A percentile compares a stretch with the other conserved stretches of the same genome.
Conservation (phyloP, 306 rosid genomes). For the Quercus wislizeni region DNA sequence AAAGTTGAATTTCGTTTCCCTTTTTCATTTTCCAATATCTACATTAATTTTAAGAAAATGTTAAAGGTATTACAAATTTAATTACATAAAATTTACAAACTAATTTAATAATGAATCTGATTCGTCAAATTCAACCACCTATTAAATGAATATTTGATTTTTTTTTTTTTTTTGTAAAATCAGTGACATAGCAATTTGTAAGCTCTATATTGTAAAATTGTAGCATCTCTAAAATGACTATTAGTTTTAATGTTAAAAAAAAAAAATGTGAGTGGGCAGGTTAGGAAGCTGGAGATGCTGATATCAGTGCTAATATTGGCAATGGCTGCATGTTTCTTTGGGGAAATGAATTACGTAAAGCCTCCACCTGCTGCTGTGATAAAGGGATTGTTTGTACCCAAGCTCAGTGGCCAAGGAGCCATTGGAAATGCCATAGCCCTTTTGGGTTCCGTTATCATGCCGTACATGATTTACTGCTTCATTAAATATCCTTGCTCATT, state of each 20-base stretch:
- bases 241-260: background rate
- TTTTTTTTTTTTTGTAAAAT: too few species aligned
- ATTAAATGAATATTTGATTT: too few species aligned
- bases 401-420: slow-evolving; percentile 61
- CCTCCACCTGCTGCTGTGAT: slow-evolving; percentile 51
- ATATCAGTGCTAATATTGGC: slow-evolving; percentile 54
- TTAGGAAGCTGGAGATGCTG: slow-evolving; percentile 70
- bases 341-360: slow-evolving; percentile 76
- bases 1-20: too few species aligned
- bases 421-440: slow-evolving; percentile 85
- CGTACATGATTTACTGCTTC: slow-evolving; percentile 38
- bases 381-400: slow-evolving; percentile 66
- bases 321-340: slow-evolving; percentile 92
- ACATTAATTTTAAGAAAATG: too few species aligned
- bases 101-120: background rate
- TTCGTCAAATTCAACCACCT: background rate
- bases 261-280: slow-evolving; percentile 23
- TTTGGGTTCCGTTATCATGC: slow-evolving; percentile 88
- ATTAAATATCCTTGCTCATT: background rate
- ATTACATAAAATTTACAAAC: too few species aligned
- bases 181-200: too few species aligned
- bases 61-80: too few species aligned
- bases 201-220: too few species aligned
- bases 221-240: too few species aligned
- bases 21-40: too few species aligned